These are phyloP conservation scores for Allodekkera sacchari DNA, from an alignment of 805 yeast species.

Conservation along the genomic window DNA sequence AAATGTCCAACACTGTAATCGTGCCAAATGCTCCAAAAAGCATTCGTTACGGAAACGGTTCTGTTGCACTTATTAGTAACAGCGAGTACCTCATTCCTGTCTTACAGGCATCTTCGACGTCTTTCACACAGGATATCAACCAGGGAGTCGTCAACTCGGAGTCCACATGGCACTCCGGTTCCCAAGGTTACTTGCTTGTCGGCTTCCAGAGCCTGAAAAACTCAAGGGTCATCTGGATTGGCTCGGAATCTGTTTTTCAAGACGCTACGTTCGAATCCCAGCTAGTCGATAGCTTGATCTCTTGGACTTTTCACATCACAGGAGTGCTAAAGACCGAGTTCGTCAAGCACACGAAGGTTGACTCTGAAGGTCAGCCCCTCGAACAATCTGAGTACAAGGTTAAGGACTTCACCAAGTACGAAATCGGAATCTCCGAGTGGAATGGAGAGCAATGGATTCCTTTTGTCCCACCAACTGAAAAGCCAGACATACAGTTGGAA, in stretches of 20 bases:
- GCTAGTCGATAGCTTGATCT: constrained; percentile 36
- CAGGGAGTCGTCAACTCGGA: constrained; percentile 28
- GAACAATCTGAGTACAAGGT: constrained; percentile 55
- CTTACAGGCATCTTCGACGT: constrained; percentile 54
- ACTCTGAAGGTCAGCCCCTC: constrained; percentile 2
- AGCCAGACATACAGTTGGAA: constrained; percentile 68
- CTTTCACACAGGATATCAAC: constrained; percentile 45
- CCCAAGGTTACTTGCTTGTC: constrained; percentile 67
- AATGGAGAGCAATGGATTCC: constrained; percentile 62
- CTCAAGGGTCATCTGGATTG: constrained; percentile 76
- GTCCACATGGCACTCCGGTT: constrained; percentile 69
- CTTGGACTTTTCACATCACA: constrained; percentile 71
- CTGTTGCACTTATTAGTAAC: constrained; percentile 65
- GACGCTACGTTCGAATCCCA: constrained; percentile 28
- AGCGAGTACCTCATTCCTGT: constrained; percentile 66
- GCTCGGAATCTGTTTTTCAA: constrained; percentile 49
- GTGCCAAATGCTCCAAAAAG: constrained; percentile 11
- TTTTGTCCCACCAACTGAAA: constrained; percentile 26
- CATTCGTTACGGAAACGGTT: constrained; percentile 37
- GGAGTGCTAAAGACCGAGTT: constrained; percentile 51
- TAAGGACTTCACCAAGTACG: constrained; percentile 58
- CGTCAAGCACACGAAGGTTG: constrained; percentile 44
- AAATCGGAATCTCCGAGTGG: constrained; percentile 40
- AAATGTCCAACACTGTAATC: constrained; percentile 24
- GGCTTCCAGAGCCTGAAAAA: constrained; percentile 75